These are phyloP conservation scores for Colletotrichum sublineola DNA, from an alignment of 2,329 filamentous ascomycete genomes.

Conservation along the genomic window DNA sequence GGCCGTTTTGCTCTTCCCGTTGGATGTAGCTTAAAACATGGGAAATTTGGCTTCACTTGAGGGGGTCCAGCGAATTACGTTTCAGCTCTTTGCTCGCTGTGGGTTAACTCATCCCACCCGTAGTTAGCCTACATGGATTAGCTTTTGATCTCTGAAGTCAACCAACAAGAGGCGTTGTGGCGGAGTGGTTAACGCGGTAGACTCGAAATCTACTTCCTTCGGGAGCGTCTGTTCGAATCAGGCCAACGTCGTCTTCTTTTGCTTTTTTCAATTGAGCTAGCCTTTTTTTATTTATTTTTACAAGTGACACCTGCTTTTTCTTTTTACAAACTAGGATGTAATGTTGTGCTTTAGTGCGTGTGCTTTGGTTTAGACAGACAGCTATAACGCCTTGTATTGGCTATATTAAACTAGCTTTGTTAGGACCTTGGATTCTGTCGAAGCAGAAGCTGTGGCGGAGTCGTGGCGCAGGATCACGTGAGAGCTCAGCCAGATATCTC, in stretches of 20 bases:
- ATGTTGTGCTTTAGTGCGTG: no score
- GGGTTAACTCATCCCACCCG: no score
- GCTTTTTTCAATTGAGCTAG: neutral
- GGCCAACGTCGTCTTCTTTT: slow-evolving; percentile 19
- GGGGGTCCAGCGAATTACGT: neutral
- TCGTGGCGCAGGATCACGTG: neutral
- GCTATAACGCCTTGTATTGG: neutral
- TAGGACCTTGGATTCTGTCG: neutral
- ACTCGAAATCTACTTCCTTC: slow-evolving; percentile 31
- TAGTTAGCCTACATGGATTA: neutral
- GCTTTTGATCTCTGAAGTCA: neutral
- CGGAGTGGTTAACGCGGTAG: slow-evolving; percentile 29
- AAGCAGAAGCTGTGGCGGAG: neutral
- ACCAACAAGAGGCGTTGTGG: slow-evolving; percentile 20
- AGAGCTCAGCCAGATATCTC: no score
- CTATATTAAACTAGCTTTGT: neutral
- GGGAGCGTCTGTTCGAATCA: slow-evolving; percentile 33
- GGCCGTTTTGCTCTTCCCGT: neutral
- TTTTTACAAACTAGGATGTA: no score
- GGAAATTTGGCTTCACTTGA: neutral
- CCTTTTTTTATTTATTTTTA: no score
- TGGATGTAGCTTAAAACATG: neutral
- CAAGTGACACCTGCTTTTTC: no score
- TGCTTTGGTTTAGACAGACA: neutral
- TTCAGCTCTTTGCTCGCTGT: no score